Percentiles rank a stretch among this genome's conserved stretches.
Conservation (phyloP, 2,329 filamentous ascomycete genomes). For the Rhynchosporium graminicola region DNA sequence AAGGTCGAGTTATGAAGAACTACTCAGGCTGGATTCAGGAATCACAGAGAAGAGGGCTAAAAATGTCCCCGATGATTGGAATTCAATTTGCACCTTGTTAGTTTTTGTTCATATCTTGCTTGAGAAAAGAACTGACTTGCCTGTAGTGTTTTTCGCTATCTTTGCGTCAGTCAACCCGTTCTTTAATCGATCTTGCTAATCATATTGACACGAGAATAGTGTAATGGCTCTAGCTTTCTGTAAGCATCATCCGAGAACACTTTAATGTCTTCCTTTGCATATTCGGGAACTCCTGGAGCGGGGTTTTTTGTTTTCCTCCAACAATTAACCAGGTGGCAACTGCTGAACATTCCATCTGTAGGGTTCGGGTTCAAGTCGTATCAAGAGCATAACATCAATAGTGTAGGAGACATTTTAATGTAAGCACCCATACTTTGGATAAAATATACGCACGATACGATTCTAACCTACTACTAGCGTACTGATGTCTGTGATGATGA, state of each 20-base stretch:
- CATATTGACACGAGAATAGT: conserved; percentile 35
- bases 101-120: conserved; percentile 5
- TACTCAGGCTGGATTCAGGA: conserved; percentile 58
- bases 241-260: conserved; percentile 29
- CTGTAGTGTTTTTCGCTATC: conserved; percentile 42
- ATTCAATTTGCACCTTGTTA: conserved; percentile 51
- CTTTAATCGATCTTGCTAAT: background rate
- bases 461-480: conserved; percentile 15
- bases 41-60: conserved; percentile 51
- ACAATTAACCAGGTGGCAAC: conserved; percentile 48
- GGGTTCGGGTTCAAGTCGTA: too few relatives aligned
- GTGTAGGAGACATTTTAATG: conserved; percentile 57
- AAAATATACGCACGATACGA: too few relatives aligned
- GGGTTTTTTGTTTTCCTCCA: conserved; percentile 51
- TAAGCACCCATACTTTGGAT: conserved; percentile 39
- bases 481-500: conserved; percentile 57
- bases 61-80: conserved; percentile 52
- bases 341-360: too few relatives aligned
- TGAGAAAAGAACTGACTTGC: background rate
- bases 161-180: conserved; percentile 28
- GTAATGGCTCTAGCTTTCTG: conserved; percentile 62
- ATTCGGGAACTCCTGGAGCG: too few relatives aligned
- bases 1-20: conserved; percentile 53
- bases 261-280: too few relatives aligned
- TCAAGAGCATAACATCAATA: conserved; percentile 40